Conservation (phyloP, 1,139 yeast species). For the Yamadazyma blattariae region DNA sequence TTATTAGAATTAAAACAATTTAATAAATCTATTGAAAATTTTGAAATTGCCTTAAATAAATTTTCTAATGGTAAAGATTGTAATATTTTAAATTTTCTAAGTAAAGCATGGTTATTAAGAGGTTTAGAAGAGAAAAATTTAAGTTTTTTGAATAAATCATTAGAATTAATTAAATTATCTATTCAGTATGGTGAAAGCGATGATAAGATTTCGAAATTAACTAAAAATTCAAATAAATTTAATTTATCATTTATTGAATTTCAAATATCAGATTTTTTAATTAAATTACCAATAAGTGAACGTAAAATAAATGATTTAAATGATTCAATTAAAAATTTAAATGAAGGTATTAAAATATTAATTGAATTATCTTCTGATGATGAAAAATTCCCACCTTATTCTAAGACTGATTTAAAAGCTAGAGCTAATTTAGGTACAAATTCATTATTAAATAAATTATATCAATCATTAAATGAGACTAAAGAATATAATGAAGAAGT, state of each 20-base stretch:
- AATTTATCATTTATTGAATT: constrained; percentile 83
- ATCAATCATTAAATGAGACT: constrained; percentile 70
- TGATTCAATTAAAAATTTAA: constrained; percentile 54
- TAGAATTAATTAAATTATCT: constrained; percentile 63
- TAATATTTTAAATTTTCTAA: constrained; percentile 68
- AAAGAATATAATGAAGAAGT: constrained; percentile 59
- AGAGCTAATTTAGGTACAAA: constrained; percentile 83
- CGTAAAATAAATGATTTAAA: constrained; percentile 65
- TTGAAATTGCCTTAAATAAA: constrained; percentile 73
- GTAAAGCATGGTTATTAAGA: constrained; percentile 87
- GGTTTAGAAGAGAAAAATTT: constrained; percentile 69
- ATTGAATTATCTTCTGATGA: constrained; percentile 53
- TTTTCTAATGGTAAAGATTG: constrained; percentile 64
- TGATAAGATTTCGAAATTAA: constrained; percentile 29
- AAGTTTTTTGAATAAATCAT: constrained; percentile 56
- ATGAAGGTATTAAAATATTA: constrained; percentile 60
- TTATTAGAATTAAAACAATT: constrained; percentile 78
- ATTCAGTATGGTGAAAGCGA: constrained; percentile 21
- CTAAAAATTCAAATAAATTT: constrained; percentile 49
- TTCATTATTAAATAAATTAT: constrained; percentile 71
- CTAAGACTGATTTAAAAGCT: constrained; percentile 74
- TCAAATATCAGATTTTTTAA: constrained; percentile 81
- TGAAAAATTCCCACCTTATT: constrained; percentile 65
- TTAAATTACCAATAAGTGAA: constrained; percentile 58
- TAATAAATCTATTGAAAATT: constrained; percentile 83